These are phyloP conservation scores for Porpolomopsis calyptriformis DNA, from an alignment of 768 basidiomycete genomes.

Conservation along the genomic window DNA sequence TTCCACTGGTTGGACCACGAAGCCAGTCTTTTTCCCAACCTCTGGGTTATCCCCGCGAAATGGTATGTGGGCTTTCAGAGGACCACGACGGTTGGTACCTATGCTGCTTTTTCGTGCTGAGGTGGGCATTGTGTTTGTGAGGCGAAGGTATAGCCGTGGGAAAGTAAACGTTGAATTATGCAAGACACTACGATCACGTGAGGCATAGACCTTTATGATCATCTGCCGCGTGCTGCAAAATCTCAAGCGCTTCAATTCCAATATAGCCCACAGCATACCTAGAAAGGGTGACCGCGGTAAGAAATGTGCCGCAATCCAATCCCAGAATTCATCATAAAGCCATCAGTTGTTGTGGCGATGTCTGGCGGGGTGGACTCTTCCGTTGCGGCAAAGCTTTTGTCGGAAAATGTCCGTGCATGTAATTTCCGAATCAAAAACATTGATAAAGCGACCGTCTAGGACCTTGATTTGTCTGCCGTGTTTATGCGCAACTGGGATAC, in stretches of 20 bases:
- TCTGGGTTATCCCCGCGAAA: slow-evolving; percentile 69
- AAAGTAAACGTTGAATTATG: not conserved
- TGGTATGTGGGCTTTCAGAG: slow-evolving; percentile 60
- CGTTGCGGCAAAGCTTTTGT: slow-evolving; percentile 68
- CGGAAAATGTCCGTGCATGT: slow-evolving; percentile 41
- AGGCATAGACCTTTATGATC: not conserved
- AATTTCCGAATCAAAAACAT: not conserved
- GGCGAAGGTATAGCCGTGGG: slow-evolving; percentile 2
- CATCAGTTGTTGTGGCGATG: slow-evolving; percentile 79
- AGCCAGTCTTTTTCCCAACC: slow-evolving; percentile 73
- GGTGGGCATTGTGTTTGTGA: slow-evolving; percentile 27
- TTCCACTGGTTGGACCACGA: slow-evolving; percentile 56
- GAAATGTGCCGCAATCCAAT: too few species aligned
- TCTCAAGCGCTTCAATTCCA: too few species aligned
- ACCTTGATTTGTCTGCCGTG: slow-evolving; percentile 74
- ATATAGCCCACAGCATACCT: too few species aligned
- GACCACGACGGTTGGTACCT: slow-evolving; percentile 39
- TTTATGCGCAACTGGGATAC: slow-evolving; percentile 98
- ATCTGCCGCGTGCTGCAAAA: too few species aligned
- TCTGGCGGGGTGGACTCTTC: slow-evolving; percentile 95
- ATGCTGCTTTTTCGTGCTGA: slow-evolving; percentile 38
- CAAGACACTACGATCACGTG: not conserved
- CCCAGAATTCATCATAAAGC: not conserved
- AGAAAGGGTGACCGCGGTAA: slow-evolving; percentile 15
- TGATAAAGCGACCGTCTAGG: slow-evolving; percentile 27